Conservation (phyloP, 2,329 filamentous ascomycete genomes). For the Nemania sp. region DNA sequence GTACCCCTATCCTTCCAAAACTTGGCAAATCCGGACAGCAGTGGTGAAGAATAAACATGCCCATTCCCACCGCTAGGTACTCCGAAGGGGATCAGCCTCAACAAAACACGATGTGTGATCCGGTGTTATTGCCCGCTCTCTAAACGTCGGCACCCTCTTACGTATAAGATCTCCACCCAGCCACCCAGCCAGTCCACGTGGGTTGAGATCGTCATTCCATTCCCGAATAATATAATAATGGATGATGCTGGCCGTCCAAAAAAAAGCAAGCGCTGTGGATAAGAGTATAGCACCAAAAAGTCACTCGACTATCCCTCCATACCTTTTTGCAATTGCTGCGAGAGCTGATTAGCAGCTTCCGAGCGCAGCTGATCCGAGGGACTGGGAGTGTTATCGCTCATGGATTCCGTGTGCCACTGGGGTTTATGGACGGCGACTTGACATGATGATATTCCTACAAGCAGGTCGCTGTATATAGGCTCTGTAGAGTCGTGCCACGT, state of each 20-base stretch:
- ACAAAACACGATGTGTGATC: not conserved
- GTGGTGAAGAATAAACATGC: no score
- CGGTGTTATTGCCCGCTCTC: not conserved
- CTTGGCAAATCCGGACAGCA: no score
- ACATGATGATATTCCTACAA: conserved; percentile 34
- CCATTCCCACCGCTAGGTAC: no score
- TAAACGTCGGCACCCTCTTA: not conserved
- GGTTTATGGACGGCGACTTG: conserved; percentile 24
- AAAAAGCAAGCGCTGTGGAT: conserved; percentile 1
- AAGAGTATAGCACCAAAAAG: conserved; percentile 11
- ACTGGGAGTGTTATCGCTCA: conserved; percentile 38
- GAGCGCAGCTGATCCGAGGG: conserved; percentile 40
- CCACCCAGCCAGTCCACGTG: not conserved
- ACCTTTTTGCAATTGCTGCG: conserved; percentile 19
- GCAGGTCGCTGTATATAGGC: conserved; percentile 38
- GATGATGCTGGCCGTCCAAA: conserved; percentile 13
- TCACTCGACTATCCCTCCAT: not conserved
- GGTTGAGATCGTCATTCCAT: not conserved
- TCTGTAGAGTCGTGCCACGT: conserved; percentile 33
- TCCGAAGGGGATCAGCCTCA: no score
- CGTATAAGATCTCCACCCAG: not conserved
- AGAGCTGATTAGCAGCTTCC: conserved; percentile 37
- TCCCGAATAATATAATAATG: not conserved
- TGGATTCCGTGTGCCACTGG: conserved; percentile 12
- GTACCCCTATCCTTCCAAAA: no score